Evolutionary conservation across 176 grass and related monocot genomes (phyloP), one percentile per base, ranked within the genome.

Genomic region (Oryza rufipogon): DNA sequence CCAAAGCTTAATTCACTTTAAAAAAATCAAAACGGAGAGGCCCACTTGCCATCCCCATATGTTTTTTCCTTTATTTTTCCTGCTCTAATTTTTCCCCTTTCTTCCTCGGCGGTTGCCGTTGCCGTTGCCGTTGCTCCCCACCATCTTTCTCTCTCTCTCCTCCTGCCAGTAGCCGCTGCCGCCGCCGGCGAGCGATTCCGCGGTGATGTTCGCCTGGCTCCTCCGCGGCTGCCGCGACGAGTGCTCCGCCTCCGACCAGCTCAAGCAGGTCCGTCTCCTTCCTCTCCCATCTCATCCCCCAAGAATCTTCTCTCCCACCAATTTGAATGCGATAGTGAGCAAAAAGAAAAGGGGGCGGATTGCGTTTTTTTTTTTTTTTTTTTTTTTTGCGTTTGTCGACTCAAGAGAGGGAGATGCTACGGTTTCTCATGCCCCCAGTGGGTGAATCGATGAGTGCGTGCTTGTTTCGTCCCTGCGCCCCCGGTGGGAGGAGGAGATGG

Each of bases 221-320:
- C 78, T 91, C 46, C 86, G 86, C 66, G 86, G 89, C 38, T 91
- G 86, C 73, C 81, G 81, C 56, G 73, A 88, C 56, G 72, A 91
- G 66, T 42, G 64, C 86, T 91, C 90, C 48, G 90, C 90, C 67
- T 74, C 86, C 68, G 82, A 85, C 77, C 85, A 91, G 85, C 90
- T 91, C 73, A 91, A 91, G 73, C 86, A 91, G 86, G 90, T 91
- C 1, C 1, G 1, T n/a, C 3, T 51, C 70, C 64, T 25, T 28
- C 64, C 39, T 28, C 22, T 58, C 19, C 44, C 84, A 15, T 51
- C 70, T 15, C 22, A 2, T 3, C 45, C 22, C 13, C 44, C 38
- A 38, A 46, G 71, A 46, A n/a, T 63, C 76, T 45, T 17, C 16
- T 73, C 71, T 1, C 7, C 0, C 2, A 11, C 63, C 52, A 26